Base-by-base conservation (phyloP, 1,284 basidiomycete species). In the Boletus sp. region DNA sequence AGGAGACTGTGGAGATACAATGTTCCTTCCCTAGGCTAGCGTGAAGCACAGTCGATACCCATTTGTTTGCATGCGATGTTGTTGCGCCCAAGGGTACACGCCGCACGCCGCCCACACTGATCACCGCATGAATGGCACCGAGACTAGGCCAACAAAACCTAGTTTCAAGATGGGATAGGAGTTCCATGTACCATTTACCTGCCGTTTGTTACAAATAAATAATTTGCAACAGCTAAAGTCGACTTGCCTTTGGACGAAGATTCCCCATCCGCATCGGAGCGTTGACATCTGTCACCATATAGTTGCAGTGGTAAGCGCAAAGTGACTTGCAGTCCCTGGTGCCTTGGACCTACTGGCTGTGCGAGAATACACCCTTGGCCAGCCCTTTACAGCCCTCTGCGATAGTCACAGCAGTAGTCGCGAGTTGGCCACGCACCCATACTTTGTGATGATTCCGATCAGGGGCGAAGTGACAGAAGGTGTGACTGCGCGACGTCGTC, bases 301-400 rank as follows among this genome's bases (percentile, higher is more conserved):
- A 27, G 22, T 12, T 9, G 26, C 22, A 10, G 26, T 20, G 22
- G 20, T 20, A 32, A 44, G 37, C 14, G 14, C 12, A 19, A 17
- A 16, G 10, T 19, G 40, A 22, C 22, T 19, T 33, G n/a, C 7
- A 10, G 59, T 60, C n/a, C 61, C 58, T 64, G 61, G 61, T 59
- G 42, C 58, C 58, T 64, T 37, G 12, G n/a, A 20, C 26, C n/a
- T 35, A 16, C 36, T 27, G 53, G 57, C 57, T 57, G 56, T 57
- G 51, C 36, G 17, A 32, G 32, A 37, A 46, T 27, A 33, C 56
- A 23, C 37, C 30, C 33, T 52, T 35, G 38, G 20, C 55, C 55
- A 42, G 37, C 30, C 57, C 25, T 17, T 44, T 51, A 43, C 44
- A 44, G 32, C 39, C 48, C 43, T 36, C 22, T 14, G 26, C 14